Evolutionary conservation across 805 yeast genomes (phyloP).

Genomic region (Lipomyces spencermartinsiae): DNA sequence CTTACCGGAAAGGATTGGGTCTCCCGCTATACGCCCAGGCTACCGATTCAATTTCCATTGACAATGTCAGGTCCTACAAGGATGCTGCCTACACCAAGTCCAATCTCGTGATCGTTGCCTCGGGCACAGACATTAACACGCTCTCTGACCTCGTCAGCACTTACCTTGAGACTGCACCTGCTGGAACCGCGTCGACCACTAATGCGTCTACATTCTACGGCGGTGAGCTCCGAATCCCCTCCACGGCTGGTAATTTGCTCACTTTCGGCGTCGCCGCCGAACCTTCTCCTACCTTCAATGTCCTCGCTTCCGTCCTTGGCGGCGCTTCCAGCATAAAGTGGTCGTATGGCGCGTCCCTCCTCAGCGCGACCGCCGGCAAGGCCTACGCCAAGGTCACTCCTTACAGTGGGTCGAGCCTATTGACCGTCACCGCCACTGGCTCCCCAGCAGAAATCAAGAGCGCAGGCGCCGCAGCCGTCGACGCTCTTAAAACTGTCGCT

Average conservation of each 20-base stretch:
- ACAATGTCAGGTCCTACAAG: conserved; percentile 72
- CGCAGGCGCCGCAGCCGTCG: conserved; percentile 55
- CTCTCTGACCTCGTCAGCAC: conserved; percentile 70
- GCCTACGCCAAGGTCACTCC: conserved; percentile 60
- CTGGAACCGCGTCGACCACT: conserved; percentile 58
- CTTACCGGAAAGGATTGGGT: conserved; percentile 90
- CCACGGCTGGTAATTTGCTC: conserved; percentile 70
- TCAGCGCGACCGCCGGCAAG: conserved; percentile 52
- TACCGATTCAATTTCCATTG: conserved; percentile 59
- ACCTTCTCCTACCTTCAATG: conserved; percentile 67
- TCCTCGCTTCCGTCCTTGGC: conserved; percentile 70
- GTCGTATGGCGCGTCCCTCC: conserved; percentile 57
- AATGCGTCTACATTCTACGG: conserved; percentile 55
- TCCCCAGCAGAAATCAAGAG: conserved; percentile 64
- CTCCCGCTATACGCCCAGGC: conserved; percentile 79
- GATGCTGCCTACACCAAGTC: conserved; percentile 68
- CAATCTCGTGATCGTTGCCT: conserved; percentile 72
- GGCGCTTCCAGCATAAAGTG: conserved; percentile 59
- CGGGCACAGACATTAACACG: conserved; percentile 76
- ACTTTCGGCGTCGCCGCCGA: conserved; percentile 82
- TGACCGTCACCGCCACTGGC: conserved; percentile 71
- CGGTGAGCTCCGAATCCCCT: conserved; percentile 70
- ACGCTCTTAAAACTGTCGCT: conserved; percentile 36
- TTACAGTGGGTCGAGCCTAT: conserved; percentile 81
- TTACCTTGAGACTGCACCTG: conserved; percentile 59